These are phyloP conservation scores for Golubevia pallescens DNA, from an alignment of 1,284 basidiomycete genomes.

Conservation along the genomic window DNA sequence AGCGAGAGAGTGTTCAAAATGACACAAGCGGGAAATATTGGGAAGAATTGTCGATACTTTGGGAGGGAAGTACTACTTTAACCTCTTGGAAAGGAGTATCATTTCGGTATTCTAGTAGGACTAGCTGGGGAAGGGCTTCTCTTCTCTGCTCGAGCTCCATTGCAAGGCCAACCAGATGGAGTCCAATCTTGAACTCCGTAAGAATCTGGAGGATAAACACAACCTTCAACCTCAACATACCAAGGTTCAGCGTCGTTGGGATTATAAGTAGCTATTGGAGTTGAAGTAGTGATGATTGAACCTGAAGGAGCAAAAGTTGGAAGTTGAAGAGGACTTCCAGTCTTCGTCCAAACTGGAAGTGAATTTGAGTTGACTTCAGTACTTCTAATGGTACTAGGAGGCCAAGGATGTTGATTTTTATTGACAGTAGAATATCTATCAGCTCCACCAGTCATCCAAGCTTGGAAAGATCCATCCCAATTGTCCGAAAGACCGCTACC, in stretches of 20 bases:
- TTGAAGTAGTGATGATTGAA: slow-evolving; percentile 15
- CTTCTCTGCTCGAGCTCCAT: slow-evolving; percentile 7
- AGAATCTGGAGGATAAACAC: slow-evolving; percentile 29
- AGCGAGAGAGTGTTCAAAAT: no score
- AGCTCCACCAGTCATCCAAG: slow-evolving; percentile 37
- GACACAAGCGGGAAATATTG: no score
- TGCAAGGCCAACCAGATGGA: slow-evolving; percentile 28
- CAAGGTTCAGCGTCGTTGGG: slow-evolving; percentile 13
- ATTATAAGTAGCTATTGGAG: slow-evolving; percentile 17
- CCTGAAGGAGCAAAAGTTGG: slow-evolving; percentile 35
- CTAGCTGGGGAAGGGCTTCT: background rate
- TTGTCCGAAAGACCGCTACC: slow-evolving; percentile 10
- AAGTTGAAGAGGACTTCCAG: slow-evolving; percentile 6
- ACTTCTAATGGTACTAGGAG: slow-evolving; percentile 24
- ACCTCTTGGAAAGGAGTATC: no score
- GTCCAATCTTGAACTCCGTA: slow-evolving; percentile 22
- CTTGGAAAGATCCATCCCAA: slow-evolving; percentile 26
- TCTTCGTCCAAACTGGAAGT: slow-evolving; percentile 11
- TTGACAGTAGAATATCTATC: slow-evolving; percentile 18
- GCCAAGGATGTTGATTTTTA: slow-evolving; percentile 23
- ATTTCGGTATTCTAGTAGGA: no score
- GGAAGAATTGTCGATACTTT: no score
- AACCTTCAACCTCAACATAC: slow-evolving; percentile 29
- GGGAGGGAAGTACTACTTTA: no score
- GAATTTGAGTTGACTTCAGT: slow-evolving; percentile 9